Evolutionary conservation across 139 green algal genomes (phyloP), one percentile per base, ranked within the genome.

Genomic region (Coccomyxa sp.): DNA sequence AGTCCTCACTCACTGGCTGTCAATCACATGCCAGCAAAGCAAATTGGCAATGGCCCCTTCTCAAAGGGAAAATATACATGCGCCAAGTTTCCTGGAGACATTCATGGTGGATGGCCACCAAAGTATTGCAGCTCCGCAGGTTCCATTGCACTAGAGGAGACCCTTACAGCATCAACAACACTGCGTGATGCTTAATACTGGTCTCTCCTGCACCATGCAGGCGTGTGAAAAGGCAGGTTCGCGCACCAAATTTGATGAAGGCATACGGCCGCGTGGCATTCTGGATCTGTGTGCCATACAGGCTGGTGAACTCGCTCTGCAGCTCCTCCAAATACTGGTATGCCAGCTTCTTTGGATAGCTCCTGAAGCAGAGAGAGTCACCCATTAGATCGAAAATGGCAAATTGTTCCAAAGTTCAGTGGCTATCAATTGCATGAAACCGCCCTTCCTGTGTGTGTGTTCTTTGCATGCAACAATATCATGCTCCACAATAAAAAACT

Each of bases 281-380:
- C 9, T 99, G 96, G 68, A 99, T 93, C 81, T 98, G 92, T 1
- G 77, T 67, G 13, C 92, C 92, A 81, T 98, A 98, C 82, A 98
- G 85, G 31, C 91, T 87, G 27, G 84, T 87, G 85, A 99, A 99
- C 87, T 99, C 97, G 59, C 88, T 92, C 32, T 91, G 88, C 67
- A 99, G 92, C 89, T 99, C 97, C 82, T 99, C 96, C 57, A 99
- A 84, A 86, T 99, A 99, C 90, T 99, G 94, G 84, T 97, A 99
- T 10, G 97, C 97, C 25, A 99, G 91, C 88, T 98, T 99, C 86
- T 98, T 98, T 25, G 96, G 96, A 83, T 98, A 99, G 23, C 85
- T 89, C 38, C 38, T 51, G 38, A 51, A 11, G 38, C 38, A 51
- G 38, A 51, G n/a, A 51, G 38, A 51, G 3, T 3, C 38, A 51